Conservation (phyloP, 805 yeast genomes). For the Phaffomyces thermotolerans region DNA sequence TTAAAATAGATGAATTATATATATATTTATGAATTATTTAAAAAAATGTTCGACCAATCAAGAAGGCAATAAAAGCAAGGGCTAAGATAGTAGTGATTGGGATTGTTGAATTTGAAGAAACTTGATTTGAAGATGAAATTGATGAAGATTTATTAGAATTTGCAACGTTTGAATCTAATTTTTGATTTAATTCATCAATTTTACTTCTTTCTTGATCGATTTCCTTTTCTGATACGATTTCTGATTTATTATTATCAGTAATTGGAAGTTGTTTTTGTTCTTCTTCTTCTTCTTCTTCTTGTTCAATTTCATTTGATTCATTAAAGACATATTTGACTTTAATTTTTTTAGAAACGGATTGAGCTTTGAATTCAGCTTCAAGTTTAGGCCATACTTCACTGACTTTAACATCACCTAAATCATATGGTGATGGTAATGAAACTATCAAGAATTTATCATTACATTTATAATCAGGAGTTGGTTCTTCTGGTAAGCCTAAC, state of each 20-base stretch:
- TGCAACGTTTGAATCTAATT: constrained; percentile 35
- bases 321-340: constrained; percentile 47
- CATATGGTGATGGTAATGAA: constrained; percentile 66
- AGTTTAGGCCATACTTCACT: constrained; percentile 71
- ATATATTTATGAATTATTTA: constrained; percentile 4
- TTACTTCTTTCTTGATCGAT: constrained; percentile 32
- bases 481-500: constrained; percentile 75
- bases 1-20: too few species aligned
- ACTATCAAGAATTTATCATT: constrained; percentile 91
- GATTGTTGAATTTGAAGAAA: constrained; percentile 24
- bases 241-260: neutral
- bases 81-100: constrained; percentile 45
- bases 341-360: constrained; percentile 56
- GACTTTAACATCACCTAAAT: constrained; percentile 48
- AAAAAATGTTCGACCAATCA: constrained; percentile 64
- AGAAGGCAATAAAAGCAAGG: constrained; percentile 47
- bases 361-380: constrained; percentile 49
- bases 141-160: constrained; percentile 17
- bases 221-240: constrained; percentile 23
- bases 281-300: constrained; percentile 1
- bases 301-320: constrained; percentile 9
- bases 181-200: constrained; percentile 36
- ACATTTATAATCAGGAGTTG: constrained; percentile 66
- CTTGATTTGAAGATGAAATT: constrained; percentile 10
- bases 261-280: neutral